Evolutionary conservation across 164 flowering plant genomes (phyloP), one percentile per base, ranked within the genome.

Genomic region (Vitis rotundifolia): DNA sequence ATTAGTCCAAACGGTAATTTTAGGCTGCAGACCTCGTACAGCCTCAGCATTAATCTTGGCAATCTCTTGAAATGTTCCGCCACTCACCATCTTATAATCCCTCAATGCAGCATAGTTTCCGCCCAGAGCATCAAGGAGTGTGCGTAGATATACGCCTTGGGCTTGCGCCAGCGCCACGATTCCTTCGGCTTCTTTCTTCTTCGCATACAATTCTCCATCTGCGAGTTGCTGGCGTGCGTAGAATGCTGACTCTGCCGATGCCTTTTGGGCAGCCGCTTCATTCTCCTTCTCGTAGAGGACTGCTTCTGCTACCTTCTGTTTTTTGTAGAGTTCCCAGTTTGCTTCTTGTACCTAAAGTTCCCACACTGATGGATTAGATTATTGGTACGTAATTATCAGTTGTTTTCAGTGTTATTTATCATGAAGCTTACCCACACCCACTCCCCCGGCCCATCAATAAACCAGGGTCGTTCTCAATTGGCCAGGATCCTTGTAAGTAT

Each of bases 321-420:
- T 79, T 65, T 58, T 48, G 66, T 71, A 79, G 3, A 71, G 69
- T 31, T 63, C 69, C 72, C 77, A 69, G 37, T 79, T 76, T 26
- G 85, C 82, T 19, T 82, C 85, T 77, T 82, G 80, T 13, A 76
- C 84, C 78, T 74, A 0, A 31, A 31, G 44, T 31, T n/a, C 26
- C 2, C 26, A 22, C 26, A 22, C 26, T 22, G 26, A 22, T 22
- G 26, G 26, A 22, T 22, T 1, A 22, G 26, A 22, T 22, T 22
- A 22, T 22, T 22, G 26, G 26, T 22, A 22, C 26, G 26, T 22
- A 22, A 22, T 22, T n/a, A n/a, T n/a, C n/a, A n/a, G n/a, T n/a
- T n/a, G n/a, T n/a, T 22, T 22, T 22, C 26, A 22, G 2, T 22
- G 2, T 22, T 22, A 22, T 22, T 22, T 22, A 5, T 37, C 44